Conservation (phyloP, 78 protist species). For the Dictyostelium citrinum region DNA sequence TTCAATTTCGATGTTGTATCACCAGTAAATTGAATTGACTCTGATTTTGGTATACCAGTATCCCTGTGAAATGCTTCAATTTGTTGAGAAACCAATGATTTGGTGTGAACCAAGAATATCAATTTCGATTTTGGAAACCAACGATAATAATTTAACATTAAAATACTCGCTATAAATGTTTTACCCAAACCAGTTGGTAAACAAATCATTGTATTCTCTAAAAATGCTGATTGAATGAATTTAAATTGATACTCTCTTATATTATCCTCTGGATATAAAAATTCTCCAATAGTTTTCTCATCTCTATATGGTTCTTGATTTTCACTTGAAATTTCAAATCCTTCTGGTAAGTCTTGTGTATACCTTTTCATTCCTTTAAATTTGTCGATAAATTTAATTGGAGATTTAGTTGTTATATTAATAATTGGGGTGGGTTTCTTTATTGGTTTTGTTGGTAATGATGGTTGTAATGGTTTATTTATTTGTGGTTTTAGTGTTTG, state of each 20-base stretch:
- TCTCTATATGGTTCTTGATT: neutral
- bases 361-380: neutral
- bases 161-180: slow-evolving; percentile 97
- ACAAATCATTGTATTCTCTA: slow-evolving; percentile 89
- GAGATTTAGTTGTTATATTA: neutral
- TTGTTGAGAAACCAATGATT: slow-evolving; percentile 96
- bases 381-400: neutral
- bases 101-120: slow-evolving; percentile 97
- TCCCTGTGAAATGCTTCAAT: slow-evolving; percentile 81
- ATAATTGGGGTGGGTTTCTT: neutral
- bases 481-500: neutral
- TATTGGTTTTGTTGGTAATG: neutral
- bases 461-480: neutral
- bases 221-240: slow-evolving; percentile 69
- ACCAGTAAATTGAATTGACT: slow-evolving; percentile 82
- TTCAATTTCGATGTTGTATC: neutral
- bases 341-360: neutral
- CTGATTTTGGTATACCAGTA: slow-evolving; percentile 28
- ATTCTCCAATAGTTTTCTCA: neutral
- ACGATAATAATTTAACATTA: slow-evolving; percentile 91
- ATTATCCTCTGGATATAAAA: slow-evolving; percentile 42
- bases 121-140: slow-evolving; percentile 95
- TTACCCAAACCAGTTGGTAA: slow-evolving; percentile 98
- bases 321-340: slow-evolving; percentile 8
- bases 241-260: slow-evolving; percentile 83